Base-by-base conservation (phyloP, 192 early-diverging fungal species). In the Backusella mclennaniae region DNA sequence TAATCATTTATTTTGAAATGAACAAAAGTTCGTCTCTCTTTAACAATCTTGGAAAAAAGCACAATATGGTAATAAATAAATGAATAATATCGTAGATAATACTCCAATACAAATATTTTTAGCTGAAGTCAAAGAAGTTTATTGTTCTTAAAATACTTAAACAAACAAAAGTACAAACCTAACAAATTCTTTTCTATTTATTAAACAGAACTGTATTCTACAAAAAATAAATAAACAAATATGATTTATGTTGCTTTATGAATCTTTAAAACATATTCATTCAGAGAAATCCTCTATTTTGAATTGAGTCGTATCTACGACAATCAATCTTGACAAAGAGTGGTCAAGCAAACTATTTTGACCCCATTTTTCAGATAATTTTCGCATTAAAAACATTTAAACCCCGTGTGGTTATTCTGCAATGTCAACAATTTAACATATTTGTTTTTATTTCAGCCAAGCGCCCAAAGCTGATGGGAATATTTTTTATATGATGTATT, bases 381-480 rank as follows among this genome's bases (percentile, higher is more conserved):
- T 53, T 63, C 56, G 56, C 56, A 63, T 63, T 63, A 63, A 63
- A 63, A 12, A 26, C 8, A 26, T 63, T 63, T 29, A 63, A 63
- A 63, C 56, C n/a, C 56, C 56, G 56, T 63, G 26, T 63, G 26
- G 56, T 12, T 63, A 63, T 63, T 63, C 21, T 29, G 56, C 56
- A 23, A 59, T 59, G 23, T 59, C 56, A 59, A 63, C 56, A 63
- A 29, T 63, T 63, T 29, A 63, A 63, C 56, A 63, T 63, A 63
- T 63, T 63, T 63, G 56, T 63, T 63, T 63, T 63, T 29, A 63
- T 63, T 63, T 63, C 11, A 63, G 56, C 56, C 26, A 63, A 63
- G 23, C 56, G 26, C 26, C 56, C 26, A 63, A 63, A 14, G 56
- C 56, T 63, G 8, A 29, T 63, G 56, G 56, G 56, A 63, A 63